Evolutionary conservation across 164 flowering plant species (phyloP).

Genomic region (Vitis cinerea): DNA sequence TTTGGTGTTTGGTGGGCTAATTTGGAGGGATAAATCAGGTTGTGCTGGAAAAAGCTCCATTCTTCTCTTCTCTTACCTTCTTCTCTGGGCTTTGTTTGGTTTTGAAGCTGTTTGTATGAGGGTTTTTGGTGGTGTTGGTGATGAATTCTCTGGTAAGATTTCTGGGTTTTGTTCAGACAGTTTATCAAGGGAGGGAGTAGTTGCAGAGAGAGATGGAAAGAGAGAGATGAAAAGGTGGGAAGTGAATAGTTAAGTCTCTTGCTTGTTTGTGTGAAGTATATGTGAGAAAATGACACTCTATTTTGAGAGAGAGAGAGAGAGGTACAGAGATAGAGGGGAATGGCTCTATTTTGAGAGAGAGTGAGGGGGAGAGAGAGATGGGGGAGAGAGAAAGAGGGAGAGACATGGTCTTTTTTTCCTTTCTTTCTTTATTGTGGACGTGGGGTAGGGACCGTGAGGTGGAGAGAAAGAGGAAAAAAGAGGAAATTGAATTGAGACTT

Average conservation of each 20-base stretch:
- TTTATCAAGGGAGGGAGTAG: constrained; percentile 30
- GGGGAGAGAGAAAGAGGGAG: too few relatives aligned
- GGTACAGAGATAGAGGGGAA: neutral
- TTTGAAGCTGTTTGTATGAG: too few relatives aligned
- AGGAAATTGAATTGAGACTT: too few relatives aligned
- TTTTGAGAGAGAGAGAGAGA: constrained; percentile 23
- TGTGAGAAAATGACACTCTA: constrained; percentile 86
- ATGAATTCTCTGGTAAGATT: constrained; percentile 12
- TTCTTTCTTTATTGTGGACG: too few relatives aligned
- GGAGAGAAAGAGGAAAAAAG: too few relatives aligned
- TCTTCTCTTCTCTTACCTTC: neutral
- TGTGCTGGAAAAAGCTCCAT: constrained; percentile 97
- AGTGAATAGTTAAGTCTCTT: constrained; percentile 64
- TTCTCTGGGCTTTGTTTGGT: neutral
- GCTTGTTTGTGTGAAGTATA: constrained; percentile 76
- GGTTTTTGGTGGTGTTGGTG: neutral
- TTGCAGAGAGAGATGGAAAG: constrained; percentile 40
- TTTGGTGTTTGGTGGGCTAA: constrained; percentile 79
- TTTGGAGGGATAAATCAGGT: constrained; percentile 91
- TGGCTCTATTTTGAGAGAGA: too few relatives aligned
- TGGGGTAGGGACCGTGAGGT: too few relatives aligned
- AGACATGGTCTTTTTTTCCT: too few relatives aligned
- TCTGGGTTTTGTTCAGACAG: constrained; percentile 10
- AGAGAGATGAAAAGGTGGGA: constrained; percentile 57
- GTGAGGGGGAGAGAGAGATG: too few relatives aligned